Evolutionary conservation across 2,329 filamentous ascomycete genomes (phyloP).

Genomic region (Calycina marina): DNA sequence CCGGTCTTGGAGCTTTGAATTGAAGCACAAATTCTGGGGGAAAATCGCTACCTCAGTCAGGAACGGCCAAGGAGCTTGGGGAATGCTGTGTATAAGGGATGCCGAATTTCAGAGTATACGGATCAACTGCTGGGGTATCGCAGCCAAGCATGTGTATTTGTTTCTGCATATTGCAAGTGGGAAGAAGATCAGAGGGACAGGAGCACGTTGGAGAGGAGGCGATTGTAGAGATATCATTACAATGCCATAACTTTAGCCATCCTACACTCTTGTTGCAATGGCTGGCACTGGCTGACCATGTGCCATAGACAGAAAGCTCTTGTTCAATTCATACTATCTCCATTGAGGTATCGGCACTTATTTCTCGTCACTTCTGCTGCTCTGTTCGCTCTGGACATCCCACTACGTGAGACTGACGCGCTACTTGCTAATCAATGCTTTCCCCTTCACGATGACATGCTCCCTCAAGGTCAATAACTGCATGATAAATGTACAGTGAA

Average conservation of each 20-base stretch:
- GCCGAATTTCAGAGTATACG: slow-evolving; percentile 32
- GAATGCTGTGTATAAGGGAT: slow-evolving; percentile 41
- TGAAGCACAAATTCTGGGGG: slow-evolving; percentile 43
- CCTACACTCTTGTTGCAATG: too few species aligned
- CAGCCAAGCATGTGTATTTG: slow-evolving; percentile 59
- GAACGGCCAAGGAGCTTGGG: slow-evolving; percentile 50
- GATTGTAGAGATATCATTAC: slow-evolving; percentile 39
- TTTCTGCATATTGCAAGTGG: slow-evolving; percentile 59
- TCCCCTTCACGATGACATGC: too few species aligned
- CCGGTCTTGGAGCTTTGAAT: slow-evolving; percentile 32
- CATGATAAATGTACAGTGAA: too few species aligned
- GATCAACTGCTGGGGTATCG: slow-evolving; percentile 66
- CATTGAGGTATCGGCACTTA: too few species aligned
- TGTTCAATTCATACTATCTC: too few species aligned
- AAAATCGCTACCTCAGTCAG: slow-evolving; percentile 45
- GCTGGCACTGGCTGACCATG: too few species aligned
- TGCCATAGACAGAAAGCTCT: too few species aligned
- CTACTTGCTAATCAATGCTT: too few species aligned
- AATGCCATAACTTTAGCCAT: slow-evolving; percentile 31
- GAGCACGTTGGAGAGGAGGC: slow-evolving; percentile 52
- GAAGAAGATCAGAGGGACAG: slow-evolving; percentile 41
- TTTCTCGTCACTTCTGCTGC: too few species aligned
- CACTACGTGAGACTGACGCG: too few species aligned
- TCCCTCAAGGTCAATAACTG: too few species aligned
- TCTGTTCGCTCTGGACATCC: too few species aligned